Base-by-base conservation (phyloP, 2,329 filamentous ascomycete genomes). In the Pseudopithomyces chartarum region DNA sequence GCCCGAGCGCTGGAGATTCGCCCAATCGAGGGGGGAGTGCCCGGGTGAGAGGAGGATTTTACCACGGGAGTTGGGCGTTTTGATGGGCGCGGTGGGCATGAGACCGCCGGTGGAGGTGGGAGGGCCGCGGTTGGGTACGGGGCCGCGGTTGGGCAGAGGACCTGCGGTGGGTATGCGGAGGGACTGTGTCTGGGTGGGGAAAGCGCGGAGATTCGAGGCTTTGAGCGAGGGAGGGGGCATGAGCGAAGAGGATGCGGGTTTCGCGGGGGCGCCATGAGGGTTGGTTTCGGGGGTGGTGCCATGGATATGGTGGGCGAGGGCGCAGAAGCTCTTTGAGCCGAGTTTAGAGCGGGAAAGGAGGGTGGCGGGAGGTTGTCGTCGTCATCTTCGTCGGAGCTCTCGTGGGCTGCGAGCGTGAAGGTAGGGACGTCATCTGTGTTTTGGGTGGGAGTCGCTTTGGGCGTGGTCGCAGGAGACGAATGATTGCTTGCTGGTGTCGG, bases 1-100 rank as follows among this genome's bases (percentile, higher is more conserved):
- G 38, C 85, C 85, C n/a, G 90, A 88, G 23, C 92, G 85, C 60
- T 92, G 88, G 1, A 97, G 84, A 6, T 89, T 87, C 12, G 95
- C 95, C 95, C 95, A 99, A 83, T 99, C 95, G 12, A 99, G 87
- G 0, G 95, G 94, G 2, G 92, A 97, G 80, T 94, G 93, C 32
- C 95, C 94, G 0, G 95, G 95, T n/a, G 87, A 85, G 4, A 99
- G 85, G 8, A 89, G 82, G 4, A 97, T 90, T 69, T 94, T 90
- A 74, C 84, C 78, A 55, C 76, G 79, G 38, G 69, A 69, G 53
- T 77, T 82, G 26, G 76, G 75, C 11, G 77, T 78, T 45, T 76
- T 71, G 46, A 72, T 58, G 17, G 55, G 71, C 47, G 72, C 59
- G n/a, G 54, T 54, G 10, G 65, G 60, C 29, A 66, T 66, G 8